Evolutionary conservation across 306 rosid genomes (phyloP).

Genomic region (Fragaria nilgerrensis): DNA sequence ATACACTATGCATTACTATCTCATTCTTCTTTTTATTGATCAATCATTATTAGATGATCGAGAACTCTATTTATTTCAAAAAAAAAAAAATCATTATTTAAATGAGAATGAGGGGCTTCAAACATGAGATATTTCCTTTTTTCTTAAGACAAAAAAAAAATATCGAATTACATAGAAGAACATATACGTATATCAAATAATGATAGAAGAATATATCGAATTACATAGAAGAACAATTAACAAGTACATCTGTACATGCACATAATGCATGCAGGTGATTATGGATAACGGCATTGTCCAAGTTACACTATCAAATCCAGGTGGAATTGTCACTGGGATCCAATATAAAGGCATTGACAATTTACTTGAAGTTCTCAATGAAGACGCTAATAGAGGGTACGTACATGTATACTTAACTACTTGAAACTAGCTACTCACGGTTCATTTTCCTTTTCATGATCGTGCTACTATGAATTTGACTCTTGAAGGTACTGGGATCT

Average conservation of each 20-base stretch:
- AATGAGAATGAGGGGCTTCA: no score
- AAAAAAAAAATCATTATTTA: no score
- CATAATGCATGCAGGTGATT: conserved; percentile 47
- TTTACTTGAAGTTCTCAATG: conserved; percentile 69
- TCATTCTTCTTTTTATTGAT: neutral
- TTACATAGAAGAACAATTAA: no score
- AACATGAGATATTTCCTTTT: no score
- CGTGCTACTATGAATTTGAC: neutral
- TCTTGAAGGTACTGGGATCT: conserved; percentile 83
- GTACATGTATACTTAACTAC: neutral
- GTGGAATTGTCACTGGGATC: conserved; percentile 64
- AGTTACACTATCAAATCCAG: conserved; percentile 73
- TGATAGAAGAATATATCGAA: no score
- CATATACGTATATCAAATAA: no score
- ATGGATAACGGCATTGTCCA: conserved; percentile 74
- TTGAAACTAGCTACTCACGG: neutral
- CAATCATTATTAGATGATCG: no score
- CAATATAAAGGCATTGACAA: conserved; percentile 58
- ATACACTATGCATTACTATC: neutral
- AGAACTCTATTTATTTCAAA: no score
- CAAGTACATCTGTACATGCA: no score
- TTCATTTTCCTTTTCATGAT: neutral
- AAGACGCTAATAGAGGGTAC: conserved; percentile 66
- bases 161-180: no score
- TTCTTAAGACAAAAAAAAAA: neutral